Evolutionary conservation across 2,329 filamentous ascomycete species (phyloP).

Genomic region (Tolypocladium endophyticum): DNA sequence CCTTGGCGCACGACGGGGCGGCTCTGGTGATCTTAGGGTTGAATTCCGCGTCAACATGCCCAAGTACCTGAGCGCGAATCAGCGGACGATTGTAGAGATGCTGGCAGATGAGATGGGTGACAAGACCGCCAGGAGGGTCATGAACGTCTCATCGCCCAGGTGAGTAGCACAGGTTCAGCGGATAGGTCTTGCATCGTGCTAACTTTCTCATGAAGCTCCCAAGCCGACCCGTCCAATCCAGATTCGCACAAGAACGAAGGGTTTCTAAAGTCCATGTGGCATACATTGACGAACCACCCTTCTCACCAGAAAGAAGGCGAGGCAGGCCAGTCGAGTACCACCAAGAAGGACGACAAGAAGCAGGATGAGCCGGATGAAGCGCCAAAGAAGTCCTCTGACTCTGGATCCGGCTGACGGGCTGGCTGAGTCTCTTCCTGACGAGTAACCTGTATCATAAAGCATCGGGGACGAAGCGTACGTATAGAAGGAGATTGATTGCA

Average conservation of each 20-base stretch:
- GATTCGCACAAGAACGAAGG: constrained; percentile 69
- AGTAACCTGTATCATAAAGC: constrained; percentile 11
- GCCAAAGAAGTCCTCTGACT: constrained; percentile 22
- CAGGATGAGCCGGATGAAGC: constrained; percentile 16
- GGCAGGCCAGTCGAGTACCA: constrained; percentile 11
- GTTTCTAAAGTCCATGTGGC: constrained; percentile 89
- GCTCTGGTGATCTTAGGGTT: constrained; percentile 74
- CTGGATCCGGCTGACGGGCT: constrained; percentile 16
- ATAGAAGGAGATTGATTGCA: constrained; percentile 17
- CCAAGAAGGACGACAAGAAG: constrained; percentile 12
- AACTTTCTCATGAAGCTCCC: constrained; percentile 4
- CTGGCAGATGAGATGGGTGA: constrained; percentile 93
- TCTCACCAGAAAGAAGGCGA: constrained; percentile 34
- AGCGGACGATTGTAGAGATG: constrained; percentile 89
- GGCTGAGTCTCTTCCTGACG: constrained; percentile 1
- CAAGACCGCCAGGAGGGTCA: constrained; percentile 81
- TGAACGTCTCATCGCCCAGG: constrained; percentile 54
- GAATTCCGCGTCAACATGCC: constrained; percentile 95
- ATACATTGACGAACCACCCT: constrained; percentile 73
- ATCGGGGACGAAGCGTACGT: constrained; percentile 3
- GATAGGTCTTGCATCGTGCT: neutral
- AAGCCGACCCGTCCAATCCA: constrained; percentile 13
- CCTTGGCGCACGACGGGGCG: constrained; percentile 55
- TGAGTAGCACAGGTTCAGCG: constrained; percentile 8
- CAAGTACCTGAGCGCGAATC: constrained; percentile 84